Evolutionary conservation across 2,329 filamentous ascomycete genomes (phyloP), one percentile per base, ranked within the genome.

Genomic region (Dichotomopilus funicola): DNA sequence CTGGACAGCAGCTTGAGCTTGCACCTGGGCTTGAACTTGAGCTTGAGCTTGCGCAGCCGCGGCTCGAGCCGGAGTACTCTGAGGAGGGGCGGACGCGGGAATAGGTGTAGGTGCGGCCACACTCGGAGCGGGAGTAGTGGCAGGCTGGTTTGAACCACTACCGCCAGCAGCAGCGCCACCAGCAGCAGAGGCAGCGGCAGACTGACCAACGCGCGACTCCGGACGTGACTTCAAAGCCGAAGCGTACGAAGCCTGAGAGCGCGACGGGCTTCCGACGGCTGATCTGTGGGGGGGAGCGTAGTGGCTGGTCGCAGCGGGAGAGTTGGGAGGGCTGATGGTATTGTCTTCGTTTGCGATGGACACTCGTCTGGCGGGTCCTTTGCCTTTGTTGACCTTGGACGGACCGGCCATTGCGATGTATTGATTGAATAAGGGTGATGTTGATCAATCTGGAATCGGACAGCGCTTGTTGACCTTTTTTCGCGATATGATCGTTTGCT

Each of bases 1-100:
- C 53, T 5, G 53, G 55, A 42, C 48, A 47, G 1, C 54, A 60
- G 48, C 51, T 49, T 4, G 44, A 53, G 48, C 49, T 40, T 27
- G 58, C 53, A 27, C 7, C 4, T 6, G 45, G 35, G 13, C 44
- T 27, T 27, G 19, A 27, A 27, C 19, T 3, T 27, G 19, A 27
- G 19, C 19, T 27, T 27, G 19, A 2, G 19, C 19, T 27, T 27
- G 19, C 19, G 19, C 19, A 27, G 19, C 19, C 2, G 19, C 19
- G 19, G 19, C 19, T 3, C 19, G 19, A 27, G 19, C 19, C 19
- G 19, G 19, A 27, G 19, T 27, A 27, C 19, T 27, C 19, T 27
- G 19, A 27, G 19, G 19, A 27, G 19, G 19, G 19, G 19, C 19
- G 19, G 19, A 27, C 19, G 19, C 19, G 19, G 19, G 19, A 27